A percentile compares a stretch with the other conserved stretches of the same genome.
These are phyloP conservation scores for Lagenidium sp. DNA, from an alignment of 352 stramenopile species.

Conservation along the genomic window DNA sequence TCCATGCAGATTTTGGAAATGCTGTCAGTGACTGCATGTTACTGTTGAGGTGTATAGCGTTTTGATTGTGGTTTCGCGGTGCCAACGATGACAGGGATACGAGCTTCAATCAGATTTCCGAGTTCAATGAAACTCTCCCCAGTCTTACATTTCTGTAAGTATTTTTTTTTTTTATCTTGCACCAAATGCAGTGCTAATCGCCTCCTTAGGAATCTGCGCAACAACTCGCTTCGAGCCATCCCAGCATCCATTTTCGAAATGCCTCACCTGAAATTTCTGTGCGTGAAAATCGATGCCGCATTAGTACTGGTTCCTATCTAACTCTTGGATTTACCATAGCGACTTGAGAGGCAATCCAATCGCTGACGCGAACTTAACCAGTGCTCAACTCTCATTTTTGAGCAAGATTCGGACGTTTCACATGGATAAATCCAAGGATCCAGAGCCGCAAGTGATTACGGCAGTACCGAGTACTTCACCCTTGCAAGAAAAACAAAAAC, in stretches of 20 bases:
- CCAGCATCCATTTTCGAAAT: background rate
- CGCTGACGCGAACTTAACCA: conserved; percentile 2
- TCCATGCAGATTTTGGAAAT: conserved; percentile 10
- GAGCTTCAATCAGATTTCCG: conserved; percentile 1
- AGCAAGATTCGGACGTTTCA: conserved; percentile 6
- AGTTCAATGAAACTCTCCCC: conserved; percentile 4
- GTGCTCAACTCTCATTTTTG: conserved; percentile 8
- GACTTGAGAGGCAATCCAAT: conserved; percentile 14
- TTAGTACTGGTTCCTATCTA: background rate
- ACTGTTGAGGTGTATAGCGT: background rate
- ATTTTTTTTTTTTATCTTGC: background rate
- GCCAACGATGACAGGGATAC: conserved; percentile 13
- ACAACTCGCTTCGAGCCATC: background rate
- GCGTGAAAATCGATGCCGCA: background rate
- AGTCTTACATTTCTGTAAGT: background rate
- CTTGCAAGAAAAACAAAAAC: too few species aligned
- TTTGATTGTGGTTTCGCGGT: background rate
- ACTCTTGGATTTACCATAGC: conserved; percentile 4
- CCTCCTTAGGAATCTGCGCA: background rate
- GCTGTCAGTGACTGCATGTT: conserved; percentile 6
- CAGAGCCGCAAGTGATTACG: background rate
- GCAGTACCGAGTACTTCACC: background rate
- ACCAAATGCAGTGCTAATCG: background rate
- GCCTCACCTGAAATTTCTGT: conserved; percentile 5
- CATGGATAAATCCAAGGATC: conserved; percentile 7